Evolutionary conservation across 2,329 filamentous ascomycete species (phyloP), one percentile per base, ranked within the genome.

Genomic region (Cytospora leucostoma): DNA sequence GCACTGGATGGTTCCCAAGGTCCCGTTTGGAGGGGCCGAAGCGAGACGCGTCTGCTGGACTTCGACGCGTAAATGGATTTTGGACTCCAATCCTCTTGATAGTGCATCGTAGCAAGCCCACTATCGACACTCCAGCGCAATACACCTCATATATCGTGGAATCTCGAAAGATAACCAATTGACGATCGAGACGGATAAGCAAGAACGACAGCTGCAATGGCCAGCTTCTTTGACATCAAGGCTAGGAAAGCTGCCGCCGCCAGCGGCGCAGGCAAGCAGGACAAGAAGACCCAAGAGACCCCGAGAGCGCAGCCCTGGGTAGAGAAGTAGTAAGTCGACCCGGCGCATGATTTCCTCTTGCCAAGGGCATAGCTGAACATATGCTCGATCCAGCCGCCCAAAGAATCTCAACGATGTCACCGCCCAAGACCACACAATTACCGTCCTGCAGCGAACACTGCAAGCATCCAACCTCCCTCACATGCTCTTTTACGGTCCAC

Each of bases 401-500:
- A 97, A 96, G 78, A 93, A 89, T 12, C 87, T 99, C 56, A 89
- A 88, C 74, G 96, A 99, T 84, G 93, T 99, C 68, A 92, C 95
- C 21, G 94, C 94, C 13, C 95, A 99, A 84, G 95, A 99, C 71
- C 95, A 99, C 77, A 98, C 95, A 8, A 91, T 97, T 63, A 93
- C 91, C 61, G 90, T 98, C 69, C 88, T 99, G 50, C 91, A 94
- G 74, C 86, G 95, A 71, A 98, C 93, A 34, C 83, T 99, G 27
- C 93, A 98, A 82, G 93, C 94, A 71, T 92, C 93, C 67, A 99
- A 99, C 73, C 89, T 99, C 47, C 95, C 95, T 3, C 96, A 99
- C 77, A 97, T 99, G 92, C 91, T 99, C 71, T 98, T 98, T 83
- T 99, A 99, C 74, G 95, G 95, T 4, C 95, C 96, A 0, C 96